These are phyloP conservation scores for Globisporangium irregulare DNA, from an alignment of 352 stramenopile species.

Conservation along the genomic window DNA sequence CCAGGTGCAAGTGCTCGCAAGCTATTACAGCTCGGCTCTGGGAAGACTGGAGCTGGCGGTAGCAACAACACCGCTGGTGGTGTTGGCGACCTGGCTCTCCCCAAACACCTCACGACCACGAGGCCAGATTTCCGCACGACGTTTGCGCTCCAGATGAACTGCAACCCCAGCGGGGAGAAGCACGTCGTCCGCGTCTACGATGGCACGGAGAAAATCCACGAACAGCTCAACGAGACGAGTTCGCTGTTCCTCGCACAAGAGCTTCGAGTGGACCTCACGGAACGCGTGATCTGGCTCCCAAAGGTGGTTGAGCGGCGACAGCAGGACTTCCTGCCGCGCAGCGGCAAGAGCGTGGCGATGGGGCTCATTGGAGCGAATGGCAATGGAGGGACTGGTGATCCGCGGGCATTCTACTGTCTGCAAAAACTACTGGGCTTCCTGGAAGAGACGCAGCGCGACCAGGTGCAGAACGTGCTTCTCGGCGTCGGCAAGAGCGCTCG, in stretches of 20 bases:
- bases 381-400: slow-evolving; percentile 22
- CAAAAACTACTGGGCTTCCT: slow-evolving; percentile 65
- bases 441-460: slow-evolving; percentile 45
- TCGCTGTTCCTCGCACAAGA: slow-evolving; percentile 39
- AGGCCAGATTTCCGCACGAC: slow-evolving; percentile 76
- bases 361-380: not conserved
- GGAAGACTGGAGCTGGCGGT: slow-evolving; percentile 25
- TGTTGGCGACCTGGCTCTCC: slow-evolving; percentile 19
- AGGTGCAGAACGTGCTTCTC: slow-evolving; percentile 54
- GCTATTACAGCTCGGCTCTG: slow-evolving; percentile 24
- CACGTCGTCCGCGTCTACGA: slow-evolving; percentile 72
- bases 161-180: slow-evolving; percentile 22
- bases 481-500: slow-evolving; percentile 50
- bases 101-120: slow-evolving; percentile 27
- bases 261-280: slow-evolving; percentile 32
- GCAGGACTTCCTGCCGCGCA: slow-evolving; percentile 21
- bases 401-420: slow-evolving; percentile 58
- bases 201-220: slow-evolving; percentile 36
- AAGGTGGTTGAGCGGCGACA: slow-evolving; percentile 61
- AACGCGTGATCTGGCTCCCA: slow-evolving; percentile 51
- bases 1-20: slow-evolving; percentile 10
- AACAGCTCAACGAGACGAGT: slow-evolving; percentile 72
- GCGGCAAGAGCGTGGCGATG: slow-evolving; percentile 15
- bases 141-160: slow-evolving; percentile 82
- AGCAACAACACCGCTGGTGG: slow-evolving; percentile 22